These are phyloP conservation scores for Penicillium digitatum DNA, from an alignment of 2,329 filamentous ascomycete genomes.

Conservation along the genomic window DNA sequence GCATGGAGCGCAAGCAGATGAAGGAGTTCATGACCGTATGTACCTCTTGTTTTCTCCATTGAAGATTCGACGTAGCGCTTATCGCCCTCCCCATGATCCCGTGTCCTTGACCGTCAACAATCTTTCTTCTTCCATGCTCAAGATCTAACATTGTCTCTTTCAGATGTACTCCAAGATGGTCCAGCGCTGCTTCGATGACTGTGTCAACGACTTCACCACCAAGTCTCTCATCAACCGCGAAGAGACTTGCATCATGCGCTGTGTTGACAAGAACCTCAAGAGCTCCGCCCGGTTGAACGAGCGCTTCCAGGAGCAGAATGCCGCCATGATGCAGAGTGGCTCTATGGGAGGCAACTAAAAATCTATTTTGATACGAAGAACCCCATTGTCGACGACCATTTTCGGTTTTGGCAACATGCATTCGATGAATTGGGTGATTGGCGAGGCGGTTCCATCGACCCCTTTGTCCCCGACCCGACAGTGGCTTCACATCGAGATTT, in stretches of 20 bases:
- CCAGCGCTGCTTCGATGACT: constrained; percentile 82
- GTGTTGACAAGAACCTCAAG: constrained; percentile 95
- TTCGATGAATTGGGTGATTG: background rate
- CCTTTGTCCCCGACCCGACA: background rate
- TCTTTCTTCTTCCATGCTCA: background rate
- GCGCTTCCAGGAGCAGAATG: constrained; percentile 76
- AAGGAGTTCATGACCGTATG: constrained; percentile 97
- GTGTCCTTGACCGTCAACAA: background rate
- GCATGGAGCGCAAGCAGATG: constrained; percentile 97
- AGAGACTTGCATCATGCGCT: constrained; percentile 86
- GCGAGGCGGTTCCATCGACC: background rate
- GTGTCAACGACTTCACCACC: constrained; percentile 97
- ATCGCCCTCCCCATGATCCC: background rate
- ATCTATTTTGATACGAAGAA: background rate
- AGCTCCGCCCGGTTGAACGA: constrained; percentile 84
- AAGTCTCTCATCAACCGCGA: constrained; percentile 87
- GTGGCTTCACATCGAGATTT: background rate
- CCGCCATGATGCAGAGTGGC: constrained; percentile 61
- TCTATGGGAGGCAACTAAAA: constrained; percentile 42
- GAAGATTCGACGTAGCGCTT: background rate
- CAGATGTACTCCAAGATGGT: constrained; percentile 63
- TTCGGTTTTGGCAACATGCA: background rate
- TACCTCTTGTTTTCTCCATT: constrained; percentile 18
- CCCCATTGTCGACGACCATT: background rate
- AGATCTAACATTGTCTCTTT: constrained; percentile 14